Evolutionary conservation across 148 eudicot species (phyloP), one percentile per base, ranked within the genome.

Genomic region (Polygonum aviculare): DNA sequence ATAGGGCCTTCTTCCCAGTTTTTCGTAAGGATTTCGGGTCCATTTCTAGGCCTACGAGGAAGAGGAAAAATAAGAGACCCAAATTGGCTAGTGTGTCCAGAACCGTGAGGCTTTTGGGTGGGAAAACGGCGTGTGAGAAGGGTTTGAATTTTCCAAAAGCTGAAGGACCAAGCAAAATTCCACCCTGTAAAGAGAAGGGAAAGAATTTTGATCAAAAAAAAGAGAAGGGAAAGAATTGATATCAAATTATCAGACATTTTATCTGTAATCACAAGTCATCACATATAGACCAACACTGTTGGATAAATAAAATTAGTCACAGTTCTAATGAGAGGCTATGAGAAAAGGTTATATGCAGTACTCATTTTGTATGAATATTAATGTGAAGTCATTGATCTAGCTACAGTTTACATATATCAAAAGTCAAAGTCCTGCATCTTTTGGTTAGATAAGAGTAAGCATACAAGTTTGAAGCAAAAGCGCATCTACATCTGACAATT

Each of bases 11-110:
- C 71, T 87, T 90, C 3, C 97, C 97, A 0, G 95, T 90, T 22
- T 84, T 83, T 0, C 86, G 76, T 41, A 93, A 77, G 55, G 97
- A 79, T 76, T 80, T 81, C 2, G 83, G 89, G 31, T 93, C 97
- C n/a, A 93, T 72, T 74, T 90, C 97, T 1, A 93, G 84, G 80
- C 97, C 97, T 19, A 93, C 91, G 5, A 93, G 82, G 79, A 93
- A 93, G 36, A 93, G 82, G 74, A 92, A 92, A 87, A 92, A 92
- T 15, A 92, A 82, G 72, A 67, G 95, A 35, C 97, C 97, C 0
- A 92, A 82, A 74, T 92, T 92, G 74, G 97, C 97, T 11, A 92
- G 81, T 45, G 97, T 90, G 51, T 92, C 97, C 72, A 92, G 73
- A 9, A 92, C 97, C 18, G 97, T 85, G 35, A 87, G 79, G 83